Percentiles rank a stretch among this genome's conserved stretches.
These are phyloP conservation scores for Candida sojae DNA, from an alignment of 1,139 yeast species.

Conservation along the genomic window DNA sequence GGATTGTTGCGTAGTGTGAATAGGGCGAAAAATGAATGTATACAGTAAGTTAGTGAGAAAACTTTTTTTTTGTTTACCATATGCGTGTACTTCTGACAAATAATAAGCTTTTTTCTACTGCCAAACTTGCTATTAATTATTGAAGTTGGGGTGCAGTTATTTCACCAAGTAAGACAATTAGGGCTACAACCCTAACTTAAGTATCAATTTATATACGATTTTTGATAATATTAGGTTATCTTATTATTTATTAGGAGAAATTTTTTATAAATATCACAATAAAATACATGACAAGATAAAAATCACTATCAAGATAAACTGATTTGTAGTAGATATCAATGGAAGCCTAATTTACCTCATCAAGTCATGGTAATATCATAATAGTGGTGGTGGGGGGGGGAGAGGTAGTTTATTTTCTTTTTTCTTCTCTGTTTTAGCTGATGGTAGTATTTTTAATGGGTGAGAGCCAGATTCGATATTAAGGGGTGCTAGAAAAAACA, in stretches of 20 bases:
- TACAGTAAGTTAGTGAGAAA: neutral
- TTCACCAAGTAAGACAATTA: neutral
- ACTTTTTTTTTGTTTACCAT: neutral
- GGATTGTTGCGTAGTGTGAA: slow-evolving; percentile 1
- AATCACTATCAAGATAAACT: no score
- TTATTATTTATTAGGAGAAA: no score
- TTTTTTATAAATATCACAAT: no score
- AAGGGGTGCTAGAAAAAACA: no score
- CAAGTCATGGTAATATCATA: no score
- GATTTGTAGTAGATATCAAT: no score
- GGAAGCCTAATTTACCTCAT: no score
- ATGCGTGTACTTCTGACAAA: neutral
- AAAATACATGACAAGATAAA: neutral
- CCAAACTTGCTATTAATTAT: neutral
- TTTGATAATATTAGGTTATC: neutral
- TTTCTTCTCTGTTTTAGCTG: no score
- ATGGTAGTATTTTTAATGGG: no score
- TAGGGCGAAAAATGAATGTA: neutral
- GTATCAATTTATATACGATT: neutral
- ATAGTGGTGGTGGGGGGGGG: no score
- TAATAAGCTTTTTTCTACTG: neutral
- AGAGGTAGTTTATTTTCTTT: no score
- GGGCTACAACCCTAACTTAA: neutral
- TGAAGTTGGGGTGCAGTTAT: slow-evolving; percentile 6
- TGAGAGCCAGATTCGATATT: no score